Evolutionary conservation across 2,329 filamentous ascomycete genomes (phyloP).

Genomic region (Penicillium freii): DNA sequence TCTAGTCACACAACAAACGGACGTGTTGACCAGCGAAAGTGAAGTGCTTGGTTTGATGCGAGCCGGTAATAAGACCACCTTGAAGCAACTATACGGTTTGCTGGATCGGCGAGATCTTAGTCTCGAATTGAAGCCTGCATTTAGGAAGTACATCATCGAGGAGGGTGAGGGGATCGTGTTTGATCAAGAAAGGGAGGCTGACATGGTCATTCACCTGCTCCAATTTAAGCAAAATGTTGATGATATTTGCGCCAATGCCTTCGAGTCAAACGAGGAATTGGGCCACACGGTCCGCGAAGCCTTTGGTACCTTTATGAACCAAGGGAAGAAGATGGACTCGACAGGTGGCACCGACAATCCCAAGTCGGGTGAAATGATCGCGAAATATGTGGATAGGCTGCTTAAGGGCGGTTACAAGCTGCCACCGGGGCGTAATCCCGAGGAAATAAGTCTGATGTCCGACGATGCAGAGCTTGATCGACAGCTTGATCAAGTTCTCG

Average conservation of each 20-base stretch:
- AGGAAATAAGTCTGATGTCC: conserved; percentile 64
- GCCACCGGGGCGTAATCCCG: conserved; percentile 37
- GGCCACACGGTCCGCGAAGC: conserved; percentile 76
- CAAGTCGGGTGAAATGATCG: conserved; percentile 97
- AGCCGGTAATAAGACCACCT: conserved; percentile 64
- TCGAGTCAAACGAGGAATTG: conserved; percentile 73
- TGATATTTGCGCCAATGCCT: conserved; percentile 71
- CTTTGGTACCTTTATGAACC: conserved; percentile 90
- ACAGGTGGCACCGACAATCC: conserved; percentile 80
- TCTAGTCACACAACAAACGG: conserved; percentile 67
- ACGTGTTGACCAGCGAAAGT: conserved; percentile 62
- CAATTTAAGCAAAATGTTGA: conserved; percentile 78
- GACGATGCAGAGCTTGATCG: conserved; percentile 90
- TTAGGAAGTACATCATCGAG: conserved; percentile 73
- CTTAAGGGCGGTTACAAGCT: conserved; percentile 79
- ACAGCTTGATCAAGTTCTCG: conserved; percentile 87
- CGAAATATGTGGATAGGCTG: conserved; percentile 90
- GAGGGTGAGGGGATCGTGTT: conserved; percentile 76
- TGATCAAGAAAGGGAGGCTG: conserved; percentile 71
- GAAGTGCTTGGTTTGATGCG: conserved; percentile 73
- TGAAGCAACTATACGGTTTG: conserved; percentile 75
- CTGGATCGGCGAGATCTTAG: conserved; percentile 71
- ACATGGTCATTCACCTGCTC: conserved; percentile 83
- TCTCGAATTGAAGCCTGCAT: conserved; percentile 66
- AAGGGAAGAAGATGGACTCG: conserved; percentile 66